phyloP scores from a whole-genome alignment of 169 alveolate species.

The Eimeria brunetti region DNA sequence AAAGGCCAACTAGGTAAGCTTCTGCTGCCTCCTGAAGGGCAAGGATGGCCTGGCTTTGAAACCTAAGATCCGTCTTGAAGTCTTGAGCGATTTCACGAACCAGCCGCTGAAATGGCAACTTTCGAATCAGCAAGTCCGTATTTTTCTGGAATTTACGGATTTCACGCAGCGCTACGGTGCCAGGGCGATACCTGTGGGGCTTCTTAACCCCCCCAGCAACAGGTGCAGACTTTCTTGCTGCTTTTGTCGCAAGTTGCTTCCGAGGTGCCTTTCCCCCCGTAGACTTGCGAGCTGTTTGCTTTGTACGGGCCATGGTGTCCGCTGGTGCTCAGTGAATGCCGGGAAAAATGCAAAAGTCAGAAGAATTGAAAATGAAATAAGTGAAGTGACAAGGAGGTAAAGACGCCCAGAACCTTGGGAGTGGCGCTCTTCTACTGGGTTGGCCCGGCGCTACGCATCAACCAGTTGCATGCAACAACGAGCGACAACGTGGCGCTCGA shows the following conservation, averaged over 20 bases:
- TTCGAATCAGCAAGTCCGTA: slow-evolving; percentile 95
- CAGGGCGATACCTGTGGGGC: slow-evolving; percentile 99
- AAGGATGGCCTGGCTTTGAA: slow-evolving; percentile 99
- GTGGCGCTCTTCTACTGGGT: background rate
- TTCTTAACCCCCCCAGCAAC: slow-evolving; percentile 98
- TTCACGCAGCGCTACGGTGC: slow-evolving; percentile 94
- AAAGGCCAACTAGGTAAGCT: slow-evolving; percentile 98
- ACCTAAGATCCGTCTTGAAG: slow-evolving; percentile 98
- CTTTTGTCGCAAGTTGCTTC: slow-evolving; percentile 98
- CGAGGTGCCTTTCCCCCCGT: slow-evolving; percentile 99
- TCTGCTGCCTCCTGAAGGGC: slow-evolving; percentile 99
- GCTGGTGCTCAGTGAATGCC: background rate
- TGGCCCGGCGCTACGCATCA: slow-evolving; percentile 3
- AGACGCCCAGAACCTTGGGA: background rate
- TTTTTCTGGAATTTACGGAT: slow-evolving; percentile 97
- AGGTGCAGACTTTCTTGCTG: slow-evolving; percentile 99
- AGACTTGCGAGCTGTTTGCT: slow-evolving; percentile 99
- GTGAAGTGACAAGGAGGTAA: background rate
- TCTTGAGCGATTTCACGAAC: slow-evolving; percentile 97
- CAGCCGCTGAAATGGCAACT: slow-evolving; percentile 97
- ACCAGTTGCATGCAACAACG: background rate
- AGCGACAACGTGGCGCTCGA: background rate
- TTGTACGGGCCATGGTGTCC: slow-evolving; percentile 95
- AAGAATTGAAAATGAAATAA: background rate
- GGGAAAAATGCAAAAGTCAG: background rate